A percentile compares a stretch with the other conserved stretches of the same genome.
phyloP scores from a whole-genome alignment of 305 asterid genomes.

The Plantago lanceolata region DNA sequence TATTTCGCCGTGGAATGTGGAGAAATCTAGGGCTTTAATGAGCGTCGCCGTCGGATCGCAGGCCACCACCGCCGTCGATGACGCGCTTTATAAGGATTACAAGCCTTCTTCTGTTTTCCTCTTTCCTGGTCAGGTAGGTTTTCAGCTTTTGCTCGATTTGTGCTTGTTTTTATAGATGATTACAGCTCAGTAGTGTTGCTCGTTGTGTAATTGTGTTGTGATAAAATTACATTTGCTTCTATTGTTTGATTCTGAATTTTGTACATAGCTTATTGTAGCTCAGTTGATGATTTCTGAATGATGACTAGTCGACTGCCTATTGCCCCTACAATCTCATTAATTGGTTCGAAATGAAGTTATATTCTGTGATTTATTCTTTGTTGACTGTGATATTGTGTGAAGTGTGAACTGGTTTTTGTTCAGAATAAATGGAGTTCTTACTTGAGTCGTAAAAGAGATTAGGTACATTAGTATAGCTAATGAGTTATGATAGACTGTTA shows the following conservation, averaged over 20 bases:
- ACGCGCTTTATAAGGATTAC: slow-evolving; percentile 61
- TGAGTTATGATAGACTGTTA: too few relatives aligned
- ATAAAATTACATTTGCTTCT: too few relatives aligned
- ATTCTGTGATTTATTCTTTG: background rate
- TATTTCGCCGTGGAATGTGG: slow-evolving; percentile 35
- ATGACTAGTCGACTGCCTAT: too few relatives aligned
- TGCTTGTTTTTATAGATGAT: background rate
- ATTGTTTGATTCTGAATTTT: too few relatives aligned
- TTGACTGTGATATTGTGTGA: background rate
- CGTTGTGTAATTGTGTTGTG: too few relatives aligned
- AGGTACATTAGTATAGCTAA: too few relatives aligned
- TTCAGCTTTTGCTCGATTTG: background rate
- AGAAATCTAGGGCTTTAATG: slow-evolving; percentile 58
- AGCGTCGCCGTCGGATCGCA: slow-evolving; percentile 68
- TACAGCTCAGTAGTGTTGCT: too few relatives aligned
- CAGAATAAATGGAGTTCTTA: background rate
- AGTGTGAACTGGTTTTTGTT: background rate
- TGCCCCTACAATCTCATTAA: too few relatives aligned
- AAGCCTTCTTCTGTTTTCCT: slow-evolving; percentile 80
- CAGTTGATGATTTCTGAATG: too few relatives aligned
- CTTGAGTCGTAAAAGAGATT: background rate
- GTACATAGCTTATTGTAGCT: too few relatives aligned
- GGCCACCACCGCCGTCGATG: slow-evolving; percentile 43
- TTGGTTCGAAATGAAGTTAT: background rate
- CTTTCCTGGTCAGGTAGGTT: slow-evolving; percentile 89